Base-by-base conservation (phyloP, 805 yeast genomes). In the Kodamaea neixiangensis region DNA sequence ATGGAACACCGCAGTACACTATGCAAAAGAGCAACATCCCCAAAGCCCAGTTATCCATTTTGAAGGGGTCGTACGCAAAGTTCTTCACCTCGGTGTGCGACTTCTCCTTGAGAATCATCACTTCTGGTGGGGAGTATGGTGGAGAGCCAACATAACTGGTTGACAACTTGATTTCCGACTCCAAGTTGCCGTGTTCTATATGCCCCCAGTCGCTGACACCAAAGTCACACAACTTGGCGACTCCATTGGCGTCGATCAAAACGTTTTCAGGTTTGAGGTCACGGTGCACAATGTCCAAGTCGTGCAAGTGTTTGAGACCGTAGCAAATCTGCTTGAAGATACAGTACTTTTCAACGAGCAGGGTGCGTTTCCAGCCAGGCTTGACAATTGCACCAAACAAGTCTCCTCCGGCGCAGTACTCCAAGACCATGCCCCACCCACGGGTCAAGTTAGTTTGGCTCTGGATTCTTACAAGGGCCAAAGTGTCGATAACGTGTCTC, bases 121-220 rank as follows among this genome's bases (percentile, higher is more conserved):
- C 88, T 66, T 87, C 94, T 1, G 96, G 94, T 3, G 93, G 83
- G 10, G 86, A 81, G 65, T 86, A 87, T 1, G 94, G 94, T 3
- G 94, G 89, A 0, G 92, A 86, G 1, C 96, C 94, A 40, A 86
- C 86, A 63, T 79, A 78, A 1, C 81, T 71, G 39, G 77, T 70
- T 57, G 77, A 66, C 29, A 60, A 44, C 46, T 66, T 67, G 10
- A 78, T 54, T 2, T 73, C 71, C 19, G 81, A 73, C 0, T 64
- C 57, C 17, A 78, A 68, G 64, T 86, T 80, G 1, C 79, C 77
- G 1, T 79, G 80, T 17, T 65, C 72, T 47, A 68, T 77, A 63
- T 83, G 85, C 14, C 85, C 87, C 62, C 79, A 80, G 47, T 80
- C 85, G 46, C 88, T 81, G 33, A 87, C 87, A 52, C 94, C 94